phyloP scores from a whole-genome alignment of 768 basidiomycete species.

The Panaeolus papilionaceus region DNA sequence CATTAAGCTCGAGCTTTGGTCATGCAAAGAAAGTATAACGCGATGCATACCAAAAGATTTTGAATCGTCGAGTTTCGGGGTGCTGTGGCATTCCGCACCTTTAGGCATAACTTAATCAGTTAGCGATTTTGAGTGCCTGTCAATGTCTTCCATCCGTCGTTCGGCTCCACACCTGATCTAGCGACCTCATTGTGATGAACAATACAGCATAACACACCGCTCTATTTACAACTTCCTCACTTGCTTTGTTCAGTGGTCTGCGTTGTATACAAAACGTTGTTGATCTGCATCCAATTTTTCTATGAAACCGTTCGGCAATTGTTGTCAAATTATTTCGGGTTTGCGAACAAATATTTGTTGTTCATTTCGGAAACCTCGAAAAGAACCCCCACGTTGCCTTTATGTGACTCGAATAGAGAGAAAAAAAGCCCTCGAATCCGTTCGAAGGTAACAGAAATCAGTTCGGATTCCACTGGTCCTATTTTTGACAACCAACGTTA shows the following conservation, averaged over 20 bases:
- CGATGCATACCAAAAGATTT: no score
- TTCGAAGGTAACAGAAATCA: background rate
- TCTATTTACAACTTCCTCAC: background rate
- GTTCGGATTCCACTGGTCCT: no score
- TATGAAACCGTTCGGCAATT: slow-evolving; percentile 2
- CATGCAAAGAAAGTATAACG: no score
- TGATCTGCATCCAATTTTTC: background rate
- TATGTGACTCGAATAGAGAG: no score
- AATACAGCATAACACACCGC: background rate
- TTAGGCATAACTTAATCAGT: background rate
- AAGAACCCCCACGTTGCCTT: background rate
- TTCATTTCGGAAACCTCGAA: background rate
- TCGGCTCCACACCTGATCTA: background rate
- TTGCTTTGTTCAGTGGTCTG: background rate
- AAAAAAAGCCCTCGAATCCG: background rate
- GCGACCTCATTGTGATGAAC: background rate
- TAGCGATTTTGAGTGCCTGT: background rate
- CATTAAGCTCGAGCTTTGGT: background rate
- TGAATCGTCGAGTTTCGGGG: background rate
- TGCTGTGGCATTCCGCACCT: background rate
- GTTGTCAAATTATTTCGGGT: background rate
- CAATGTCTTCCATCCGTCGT: slow-evolving; percentile 1
- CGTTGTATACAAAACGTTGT: background rate
- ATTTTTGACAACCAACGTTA: background rate
- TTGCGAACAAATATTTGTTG: background rate